Conservation (phyloP, 108 stramenopile genomes). For the Discostella stelligeroides region DNA sequence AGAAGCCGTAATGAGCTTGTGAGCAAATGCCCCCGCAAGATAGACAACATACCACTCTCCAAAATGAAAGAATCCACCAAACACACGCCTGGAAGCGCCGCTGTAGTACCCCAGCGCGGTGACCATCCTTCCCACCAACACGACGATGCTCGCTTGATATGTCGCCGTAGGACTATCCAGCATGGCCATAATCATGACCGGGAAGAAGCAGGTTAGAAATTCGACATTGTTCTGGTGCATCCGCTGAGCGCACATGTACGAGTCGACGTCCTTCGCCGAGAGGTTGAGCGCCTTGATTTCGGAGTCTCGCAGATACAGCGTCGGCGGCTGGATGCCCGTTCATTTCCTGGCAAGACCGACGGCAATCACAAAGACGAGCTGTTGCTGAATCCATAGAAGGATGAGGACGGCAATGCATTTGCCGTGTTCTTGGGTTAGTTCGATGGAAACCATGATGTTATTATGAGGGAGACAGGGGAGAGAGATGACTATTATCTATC, state of each 20-base stretch:
- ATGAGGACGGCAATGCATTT: conserved; percentile 17
- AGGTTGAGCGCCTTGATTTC: conserved; percentile 19
- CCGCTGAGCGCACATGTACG: conserved; percentile 26
- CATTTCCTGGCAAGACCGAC: conserved; percentile 12
- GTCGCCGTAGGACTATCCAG: conserved; percentile 17
- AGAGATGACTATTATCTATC: no score
- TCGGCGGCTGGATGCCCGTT: conserved; percentile 8
- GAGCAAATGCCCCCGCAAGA: conserved; percentile 18
- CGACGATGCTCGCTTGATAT: conserved; percentile 15
- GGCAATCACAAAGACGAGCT: conserved; percentile 19
- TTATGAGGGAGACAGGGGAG: no score
- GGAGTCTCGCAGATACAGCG: conserved; percentile 16
- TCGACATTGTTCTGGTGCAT: conserved; percentile 33
- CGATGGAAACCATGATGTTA: conserved; percentile 18
- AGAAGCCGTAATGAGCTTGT: conserved; percentile 12
- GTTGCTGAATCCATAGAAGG: conserved; percentile 19
- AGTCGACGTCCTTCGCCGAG: conserved; percentile 12
- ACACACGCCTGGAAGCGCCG: conserved; percentile 12
- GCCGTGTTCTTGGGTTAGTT: conserved; percentile 16
- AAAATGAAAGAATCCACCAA: conserved; percentile 23
- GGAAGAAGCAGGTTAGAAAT: conserved; percentile 28
- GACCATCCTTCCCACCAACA: conserved; percentile 13
- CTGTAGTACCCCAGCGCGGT: conserved; percentile 23
- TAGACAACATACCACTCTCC: conserved; percentile 28
- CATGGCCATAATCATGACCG: conserved; percentile 15